phyloP scores from a whole-genome alignment of 2,329 filamentous ascomycete species.

The Westerdykella ornata region DNA sequence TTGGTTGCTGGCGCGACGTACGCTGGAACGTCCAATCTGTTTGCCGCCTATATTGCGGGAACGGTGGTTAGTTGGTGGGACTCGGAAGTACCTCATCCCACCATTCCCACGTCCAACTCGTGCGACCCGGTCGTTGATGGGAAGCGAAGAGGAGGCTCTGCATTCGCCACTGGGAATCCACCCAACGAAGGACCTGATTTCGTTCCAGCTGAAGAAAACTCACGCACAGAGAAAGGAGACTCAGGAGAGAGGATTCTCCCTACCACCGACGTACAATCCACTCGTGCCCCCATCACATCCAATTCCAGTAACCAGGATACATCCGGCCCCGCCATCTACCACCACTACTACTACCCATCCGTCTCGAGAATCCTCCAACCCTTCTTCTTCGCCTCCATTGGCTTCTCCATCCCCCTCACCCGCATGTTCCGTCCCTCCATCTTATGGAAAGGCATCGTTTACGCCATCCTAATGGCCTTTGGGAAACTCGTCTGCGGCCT shows the following conservation, averaged over 20 bases:
- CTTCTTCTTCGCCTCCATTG: constrained; percentile 69
- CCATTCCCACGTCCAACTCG: background rate
- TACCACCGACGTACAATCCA: no score
- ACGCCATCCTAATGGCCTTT: constrained; percentile 62
- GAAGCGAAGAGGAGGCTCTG: background rate
- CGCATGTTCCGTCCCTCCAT: constrained; percentile 58
- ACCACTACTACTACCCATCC: constrained; percentile 42
- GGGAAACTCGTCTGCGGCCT: constrained; percentile 39
- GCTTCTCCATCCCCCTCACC: constrained; percentile 70
- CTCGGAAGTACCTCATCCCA: constrained; percentile 28
- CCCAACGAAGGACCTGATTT: no score
- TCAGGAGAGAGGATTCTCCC: no score
- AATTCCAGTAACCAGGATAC: constrained; percentile 4
- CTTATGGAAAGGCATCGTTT: constrained; percentile 68
- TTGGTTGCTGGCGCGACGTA: constrained; percentile 50
- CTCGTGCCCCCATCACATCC: background rate
- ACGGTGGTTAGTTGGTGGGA: constrained; percentile 57
- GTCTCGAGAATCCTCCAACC: constrained; percentile 56
- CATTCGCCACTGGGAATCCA: background rate
- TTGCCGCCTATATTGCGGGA: constrained; percentile 56
- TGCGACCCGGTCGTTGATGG: background rate
- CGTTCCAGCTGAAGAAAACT: background rate
- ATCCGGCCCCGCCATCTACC: constrained; percentile 36
- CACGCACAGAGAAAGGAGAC: background rate
- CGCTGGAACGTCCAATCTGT: constrained; percentile 56